Percentiles rank a stretch among this genome's conserved stretches.
Evolutionary conservation across 2,329 filamentous ascomycete species (phyloP).

Genomic region (Diaporthe sp.): DNA sequence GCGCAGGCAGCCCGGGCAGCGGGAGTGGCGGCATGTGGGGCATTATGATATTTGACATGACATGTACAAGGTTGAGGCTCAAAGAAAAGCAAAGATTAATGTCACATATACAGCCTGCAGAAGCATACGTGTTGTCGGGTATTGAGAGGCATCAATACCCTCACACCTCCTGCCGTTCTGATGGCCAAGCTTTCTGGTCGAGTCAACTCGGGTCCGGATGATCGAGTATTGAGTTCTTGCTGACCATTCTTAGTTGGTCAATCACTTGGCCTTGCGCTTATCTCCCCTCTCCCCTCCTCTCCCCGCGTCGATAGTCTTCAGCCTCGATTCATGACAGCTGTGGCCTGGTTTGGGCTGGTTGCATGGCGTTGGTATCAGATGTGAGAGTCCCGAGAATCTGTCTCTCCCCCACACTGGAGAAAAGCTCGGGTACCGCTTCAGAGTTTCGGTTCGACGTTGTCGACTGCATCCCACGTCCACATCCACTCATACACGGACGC

Average conservation of each 20-base stretch:
- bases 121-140: neutral
- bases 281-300: neutral
- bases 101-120: neutral
- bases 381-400: neutral
- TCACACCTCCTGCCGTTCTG: neutral
- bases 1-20: neutral
- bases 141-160: neutral
- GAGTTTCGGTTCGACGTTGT: neutral
- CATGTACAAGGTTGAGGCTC: slow-evolving; percentile 14
- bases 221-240: slow-evolving; percentile 20
- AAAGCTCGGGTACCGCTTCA: neutral
- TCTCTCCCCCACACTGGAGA: neutral
- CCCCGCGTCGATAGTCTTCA: neutral
- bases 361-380: neutral
- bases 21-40: slow-evolving; percentile 13
- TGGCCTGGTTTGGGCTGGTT: neutral
- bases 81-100: slow-evolving; percentile 13
- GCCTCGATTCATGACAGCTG: slow-evolving; percentile 8
- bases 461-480: neutral
- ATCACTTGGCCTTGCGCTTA: slow-evolving; percentile 7
- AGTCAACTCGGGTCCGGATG: slow-evolving; percentile 1
- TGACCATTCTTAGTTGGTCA: neutral
- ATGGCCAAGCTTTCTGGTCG: slow-evolving; percentile 10
- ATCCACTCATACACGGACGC: slow-evolving; percentile 6
- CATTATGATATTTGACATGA: slow-evolving; percentile 4